Percentiles rank a stretch among this genome's conserved stretches.
phyloP scores from a whole-genome alignment of 1,139 yeast genomes.

The Taphrina flavorubra region DNA sequence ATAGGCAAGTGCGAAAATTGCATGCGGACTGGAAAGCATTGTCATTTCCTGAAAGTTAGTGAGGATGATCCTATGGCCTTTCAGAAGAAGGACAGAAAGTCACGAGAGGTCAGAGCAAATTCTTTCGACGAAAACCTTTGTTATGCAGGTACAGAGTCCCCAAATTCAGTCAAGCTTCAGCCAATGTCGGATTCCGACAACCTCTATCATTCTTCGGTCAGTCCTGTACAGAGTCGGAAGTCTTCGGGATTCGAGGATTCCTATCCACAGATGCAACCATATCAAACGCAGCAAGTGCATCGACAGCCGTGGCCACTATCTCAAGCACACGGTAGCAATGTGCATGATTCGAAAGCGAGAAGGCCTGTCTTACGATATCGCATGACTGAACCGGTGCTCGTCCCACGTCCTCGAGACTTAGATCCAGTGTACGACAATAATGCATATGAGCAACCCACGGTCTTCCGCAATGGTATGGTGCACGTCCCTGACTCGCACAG shows the following conservation, averaged over 20 bases:
- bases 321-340: not conserved
- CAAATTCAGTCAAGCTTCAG: not conserved
- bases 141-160: not conserved
- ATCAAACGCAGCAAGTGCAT: not conserved
- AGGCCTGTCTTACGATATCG: not conserved
- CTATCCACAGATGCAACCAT: not conserved
- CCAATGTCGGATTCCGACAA: slow-evolving; percentile 3
- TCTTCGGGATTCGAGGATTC: not conserved
- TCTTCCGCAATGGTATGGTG: not conserved
- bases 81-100: not conserved
- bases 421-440: not conserved
- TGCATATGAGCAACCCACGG: not conserved
- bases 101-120: not conserved
- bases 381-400: not conserved
- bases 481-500: not conserved
- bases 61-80: slow-evolving; percentile 7
- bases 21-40: slow-evolving; percentile 26
- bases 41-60: slow-evolving; percentile 37
- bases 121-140: not conserved
- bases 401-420: not conserved
- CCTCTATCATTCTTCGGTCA: not conserved
- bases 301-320: not conserved
- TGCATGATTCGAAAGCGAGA: not conserved
- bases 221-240: not conserved
- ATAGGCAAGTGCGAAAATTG: slow-evolving; percentile 37